Evolutionary conservation across 2,329 filamentous ascomycete species (phyloP).

Genomic region (Verticillium isaacii): DNA sequence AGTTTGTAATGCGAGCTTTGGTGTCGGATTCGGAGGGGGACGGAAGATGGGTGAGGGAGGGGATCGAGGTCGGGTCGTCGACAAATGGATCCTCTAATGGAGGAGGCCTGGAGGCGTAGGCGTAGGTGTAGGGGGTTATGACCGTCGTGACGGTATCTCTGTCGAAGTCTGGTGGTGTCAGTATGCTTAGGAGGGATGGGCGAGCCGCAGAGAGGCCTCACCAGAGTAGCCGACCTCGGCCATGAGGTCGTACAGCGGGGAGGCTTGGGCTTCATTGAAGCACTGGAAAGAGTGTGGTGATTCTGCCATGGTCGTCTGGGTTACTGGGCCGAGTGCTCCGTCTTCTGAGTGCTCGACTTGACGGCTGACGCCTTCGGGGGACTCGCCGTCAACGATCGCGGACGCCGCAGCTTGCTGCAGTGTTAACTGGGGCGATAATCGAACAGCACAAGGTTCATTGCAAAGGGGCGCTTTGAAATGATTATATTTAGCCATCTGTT

Average conservation of each 20-base stretch:
- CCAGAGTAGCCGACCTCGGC: neutral
- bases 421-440: neutral
- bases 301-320: neutral
- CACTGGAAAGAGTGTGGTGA: neutral
- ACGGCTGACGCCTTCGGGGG: neutral
- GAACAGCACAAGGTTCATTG: neutral
- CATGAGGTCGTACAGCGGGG: neutral
- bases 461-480: neutral
- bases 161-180: neutral
- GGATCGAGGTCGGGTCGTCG: neutral
- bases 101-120: neutral
- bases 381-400: neutral
- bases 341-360: neutral
- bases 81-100: neutral
- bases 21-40: neutral
- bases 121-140: neutral
- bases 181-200: neutral
- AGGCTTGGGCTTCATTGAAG: neutral
- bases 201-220: neutral
- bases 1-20: neutral
- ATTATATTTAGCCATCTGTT: neutral
- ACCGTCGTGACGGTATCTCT: neutral
- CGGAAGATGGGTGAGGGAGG: neutral
- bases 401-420: neutral
- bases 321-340: neutral